Base-by-base conservation (phyloP, 2,329 filamentous ascomycete genomes). In the Cadophora sp. region DNA sequence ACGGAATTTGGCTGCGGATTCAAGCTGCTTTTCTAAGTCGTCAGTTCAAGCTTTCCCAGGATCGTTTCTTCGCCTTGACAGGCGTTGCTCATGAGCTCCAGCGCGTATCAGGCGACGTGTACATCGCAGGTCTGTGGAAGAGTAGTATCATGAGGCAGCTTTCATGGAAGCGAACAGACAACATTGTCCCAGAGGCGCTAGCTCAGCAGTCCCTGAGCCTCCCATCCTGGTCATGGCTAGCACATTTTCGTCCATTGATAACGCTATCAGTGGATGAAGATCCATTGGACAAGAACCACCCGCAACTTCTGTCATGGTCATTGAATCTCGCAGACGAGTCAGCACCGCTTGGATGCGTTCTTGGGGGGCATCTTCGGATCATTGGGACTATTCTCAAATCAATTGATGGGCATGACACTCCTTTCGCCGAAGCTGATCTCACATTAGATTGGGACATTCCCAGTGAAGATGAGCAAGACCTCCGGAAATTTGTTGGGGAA, bases 191-290 rank as follows among this genome's bases (percentile, higher is more conserved):
- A 51, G 14, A 62, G 13, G 45, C 33, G 16, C 1, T 47, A 1
- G 41, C 59, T 48, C 59, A 62, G 24, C 22, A 48, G 16, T 18
- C 47, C n/a, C 13, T 7, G 20, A 48, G 16, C n/a, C 33, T 45
- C 4, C 59, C 59, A 41, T 62, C 45, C 45, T 62, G 59, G 59
- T 62, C 59, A 33, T 51, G 59, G 45, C 59, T 51, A 48, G 59
- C 59, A 33, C 59, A 47, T 33, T 33, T 62, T 22, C 59, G 59
- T 33, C 59, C 59, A 36, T 14, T 62, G 30, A 30, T 45, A 18
- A 33, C 47, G 6, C 43, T 51, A 18, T 18, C 59, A 6, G 4
- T 62, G 9, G 30, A 36, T 20, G 16, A 62, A 51, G 16, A 39
- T 45, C n/a, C 20, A 30, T 13, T 27, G 2, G 56, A 59, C 56